Base-by-base conservation (phyloP, 768 basidiomycete genomes). In the Podaxis sp. region DNA sequence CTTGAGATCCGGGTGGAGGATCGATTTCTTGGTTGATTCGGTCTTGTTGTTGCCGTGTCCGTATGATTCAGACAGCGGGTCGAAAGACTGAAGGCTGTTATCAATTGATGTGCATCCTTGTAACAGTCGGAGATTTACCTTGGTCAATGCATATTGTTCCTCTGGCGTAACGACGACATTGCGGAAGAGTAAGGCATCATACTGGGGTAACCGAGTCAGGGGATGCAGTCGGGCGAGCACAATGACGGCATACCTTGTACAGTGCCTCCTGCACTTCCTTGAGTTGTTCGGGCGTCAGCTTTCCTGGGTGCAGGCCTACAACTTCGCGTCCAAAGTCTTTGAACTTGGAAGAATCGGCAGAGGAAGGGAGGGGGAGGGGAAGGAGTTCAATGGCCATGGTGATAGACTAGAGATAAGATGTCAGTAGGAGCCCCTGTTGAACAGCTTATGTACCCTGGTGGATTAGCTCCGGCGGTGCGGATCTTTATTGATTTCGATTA, bases 31-130 rank as follows among this genome's bases (percentile, higher is more conserved):
- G 25, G 84, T 85, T 28, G 76, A 73, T 51, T 85, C 81, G 0
- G 88, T 91, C 78, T 91, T 90, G 78, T 91, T 90, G 72, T 91
- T 91, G 0, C 92, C 90, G 66, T 94, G 92, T 0, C 92, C 93
- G 65, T 93, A 93, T 61, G 72, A 82, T 66, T 79, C 76, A 0
- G 77, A 76, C 18, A 71, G 16, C 1, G 78, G 76, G 68, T 94
- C 93, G 68, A 94, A 94, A 52, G 47, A 57, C 62, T 63, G 27
- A 14, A 5, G 25, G 13, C 9, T 16, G 18, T 37, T 37, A n/a
- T 21, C n/a, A 16, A 13, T 4, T 27, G 51, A 11, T 55, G 14
- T 40, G 2, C 1, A 47, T 9, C n/a, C 25, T 38, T 10, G 10
- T 28, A 3, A 10, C 13, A 25, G n/a, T 13, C 10, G 27, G 47